Percentiles rank a stretch among this genome's conserved stretches.
Conservation (phyloP, 73 alveolate species). For the Uronychia setigera region DNA sequence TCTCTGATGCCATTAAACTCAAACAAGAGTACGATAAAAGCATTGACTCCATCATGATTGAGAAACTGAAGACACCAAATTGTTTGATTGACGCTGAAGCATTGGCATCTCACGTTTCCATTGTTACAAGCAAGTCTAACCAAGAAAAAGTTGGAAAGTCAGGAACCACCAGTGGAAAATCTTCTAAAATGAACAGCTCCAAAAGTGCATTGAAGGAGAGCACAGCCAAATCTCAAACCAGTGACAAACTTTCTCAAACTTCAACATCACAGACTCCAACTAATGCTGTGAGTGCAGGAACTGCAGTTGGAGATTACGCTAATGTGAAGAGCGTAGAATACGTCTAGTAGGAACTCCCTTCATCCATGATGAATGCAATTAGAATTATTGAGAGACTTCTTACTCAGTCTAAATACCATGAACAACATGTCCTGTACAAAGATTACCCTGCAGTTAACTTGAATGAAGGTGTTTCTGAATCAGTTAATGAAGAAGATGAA, state of each 20-base stretch:
- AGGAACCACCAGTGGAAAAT: conserved; percentile 38
- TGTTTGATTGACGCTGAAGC: conserved; percentile 68
- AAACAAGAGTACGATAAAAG: conserved; percentile 34
- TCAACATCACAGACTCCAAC: conserved; percentile 42
- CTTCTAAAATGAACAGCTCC: conserved; percentile 36
- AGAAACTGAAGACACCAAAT: conserved; percentile 51
- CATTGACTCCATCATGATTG: conserved; percentile 56
- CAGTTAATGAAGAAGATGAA: conserved; percentile 55
- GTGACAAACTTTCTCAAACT: conserved; percentile 46
- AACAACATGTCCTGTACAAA: conserved; percentile 92
- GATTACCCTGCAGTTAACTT: conserved; percentile 95
- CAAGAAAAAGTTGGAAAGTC: conserved; percentile 23
- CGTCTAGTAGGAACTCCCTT: conserved; percentile 43
- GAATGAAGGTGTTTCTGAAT: conserved; percentile 57
- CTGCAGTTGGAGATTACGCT: conserved; percentile 30
- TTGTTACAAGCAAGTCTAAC: conserved; percentile 29
- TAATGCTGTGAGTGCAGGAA: conserved; percentile 27
- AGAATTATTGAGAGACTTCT: conserved; percentile 93
- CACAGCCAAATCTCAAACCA: conserved; percentile 44
- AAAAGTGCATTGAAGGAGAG: conserved; percentile 35
- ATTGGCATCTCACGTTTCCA: conserved; percentile 57
- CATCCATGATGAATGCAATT: conserved; percentile 61
- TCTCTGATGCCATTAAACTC: conserved; percentile 45
- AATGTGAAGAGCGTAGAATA: conserved; percentile 52
- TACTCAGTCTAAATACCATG: conserved; percentile 93